Base-by-base conservation (phyloP, 75 land plant genomes). In the Larix kaempferi region DNA sequence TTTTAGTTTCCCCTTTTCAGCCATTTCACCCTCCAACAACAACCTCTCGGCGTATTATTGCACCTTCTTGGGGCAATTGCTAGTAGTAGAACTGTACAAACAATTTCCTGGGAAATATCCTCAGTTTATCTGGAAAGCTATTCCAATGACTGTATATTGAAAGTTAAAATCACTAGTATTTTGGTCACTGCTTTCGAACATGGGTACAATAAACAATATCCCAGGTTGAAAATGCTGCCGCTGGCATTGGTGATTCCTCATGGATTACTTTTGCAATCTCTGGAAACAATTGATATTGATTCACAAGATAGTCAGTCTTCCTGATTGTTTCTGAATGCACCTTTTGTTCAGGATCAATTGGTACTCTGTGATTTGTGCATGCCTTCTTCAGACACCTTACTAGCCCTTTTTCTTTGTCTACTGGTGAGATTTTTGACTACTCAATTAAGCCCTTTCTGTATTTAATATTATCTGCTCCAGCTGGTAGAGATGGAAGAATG, bases 51-150 rank as follows among this genome's bases (percentile, higher is more conserved):
- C n/a, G n/a, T n/a, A n/a, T n/a, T n/a, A n/a, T n/a, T n/a, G n/a
- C n/a, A n/a, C n/a, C n/a, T n/a, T n/a, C n/a, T n/a, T n/a, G n/a
- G n/a, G n/a, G n/a, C n/a, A n/a, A n/a, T n/a, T n/a, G n/a, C n/a
- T n/a, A n/a, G n/a, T 78, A 93, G 82, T 59, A 93, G 78, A 66
- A 89, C 72, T 21, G 83, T 74, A 56, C 86, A 81, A 64, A 71
- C 69, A 58, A 57, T 74, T 56, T 89, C 89, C 66, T 81, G 81
- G 35, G 21, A 61, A 67, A 39, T 62, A 27, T 54, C 39, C 35
- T 55, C 61, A 74, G 87, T 74, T 62, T 85, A 57, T 49, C 74
- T 83, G 64, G 82, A 67, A 29, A 89, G 79, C 80, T 79, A 91
- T 19, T 80, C 78, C 23, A 84, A 71, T 57, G 87, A 91, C 93